Conservation (phyloP, 306 rosid species). For the Citrullus amarus region DNA sequence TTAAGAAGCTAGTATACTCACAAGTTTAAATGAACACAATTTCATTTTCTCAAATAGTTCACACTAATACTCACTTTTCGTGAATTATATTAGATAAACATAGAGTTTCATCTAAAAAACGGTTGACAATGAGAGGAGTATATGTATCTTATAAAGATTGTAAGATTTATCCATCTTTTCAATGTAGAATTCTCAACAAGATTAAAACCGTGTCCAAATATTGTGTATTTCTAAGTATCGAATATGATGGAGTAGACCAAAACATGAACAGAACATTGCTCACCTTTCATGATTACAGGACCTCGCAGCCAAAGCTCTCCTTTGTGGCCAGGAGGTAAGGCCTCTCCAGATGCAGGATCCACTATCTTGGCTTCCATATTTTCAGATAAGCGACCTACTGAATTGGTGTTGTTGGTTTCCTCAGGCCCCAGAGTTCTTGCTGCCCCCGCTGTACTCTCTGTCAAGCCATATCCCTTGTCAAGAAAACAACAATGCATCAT, state of each 20-base stretch:
- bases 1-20: too few relatives aligned
- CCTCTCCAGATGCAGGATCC: conserved; percentile 50
- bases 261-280: background rate
- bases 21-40: background rate
- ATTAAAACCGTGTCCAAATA: background rate
- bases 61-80: too few relatives aligned
- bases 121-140: too few relatives aligned
- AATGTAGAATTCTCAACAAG: too few relatives aligned
- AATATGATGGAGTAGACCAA: background rate
- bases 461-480: conserved; percentile 80
- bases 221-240: background rate
- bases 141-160: too few relatives aligned
- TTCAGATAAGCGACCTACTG: conserved; percentile 65
- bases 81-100: too few relatives aligned
- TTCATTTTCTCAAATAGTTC: background rate
- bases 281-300: conserved; percentile 68
- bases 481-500: background rate
- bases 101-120: too few relatives aligned
- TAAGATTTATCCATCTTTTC: too few relatives aligned
- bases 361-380: conserved; percentile 80
- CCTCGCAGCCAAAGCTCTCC: conserved; percentile 94
- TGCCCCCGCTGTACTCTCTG: conserved; percentile 57
- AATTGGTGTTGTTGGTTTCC: conserved; percentile 36
- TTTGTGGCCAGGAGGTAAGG: conserved; percentile 45
- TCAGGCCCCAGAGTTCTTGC: conserved; percentile 41